These are phyloP conservation scores for Hansenula sp. DNA, from an alignment of 1,139 yeast genomes.

Conservation along the genomic window DNA sequence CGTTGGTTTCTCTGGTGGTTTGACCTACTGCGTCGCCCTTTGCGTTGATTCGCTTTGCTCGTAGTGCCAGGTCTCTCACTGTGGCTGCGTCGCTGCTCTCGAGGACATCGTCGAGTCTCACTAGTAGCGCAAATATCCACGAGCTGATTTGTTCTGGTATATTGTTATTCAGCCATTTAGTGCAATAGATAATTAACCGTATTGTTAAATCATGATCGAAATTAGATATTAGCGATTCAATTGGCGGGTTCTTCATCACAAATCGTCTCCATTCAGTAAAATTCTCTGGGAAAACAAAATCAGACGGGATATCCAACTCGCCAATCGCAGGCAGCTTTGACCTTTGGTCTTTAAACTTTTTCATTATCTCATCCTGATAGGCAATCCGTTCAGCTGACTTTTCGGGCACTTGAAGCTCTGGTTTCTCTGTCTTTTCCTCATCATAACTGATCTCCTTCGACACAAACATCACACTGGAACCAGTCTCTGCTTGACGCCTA, in stretches of 20 bases:
- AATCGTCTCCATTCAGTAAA: slow-evolving; percentile 22
- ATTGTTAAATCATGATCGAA: slow-evolving; percentile 17
- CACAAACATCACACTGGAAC: slow-evolving; percentile 18
- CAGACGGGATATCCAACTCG: slow-evolving; percentile 8
- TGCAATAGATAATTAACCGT: slow-evolving; percentile 15
- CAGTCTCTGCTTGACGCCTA: slow-evolving; percentile 16
- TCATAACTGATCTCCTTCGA: slow-evolving; percentile 10
- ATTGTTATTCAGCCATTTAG: slow-evolving; percentile 16
- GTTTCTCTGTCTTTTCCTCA: background rate
- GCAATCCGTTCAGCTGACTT: background rate
- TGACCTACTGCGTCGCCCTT: slow-evolving; percentile 2
- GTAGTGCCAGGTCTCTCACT: slow-evolving; percentile 15
- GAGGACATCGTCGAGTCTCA: slow-evolving; percentile 13
- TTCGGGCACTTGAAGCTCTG: background rate
- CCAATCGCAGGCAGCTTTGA: slow-evolving; percentile 10
- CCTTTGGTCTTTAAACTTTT: slow-evolving; percentile 9
- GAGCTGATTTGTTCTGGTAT: slow-evolving; percentile 10
- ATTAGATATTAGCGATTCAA: slow-evolving; percentile 12
- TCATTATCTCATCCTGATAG: slow-evolving; percentile 3
- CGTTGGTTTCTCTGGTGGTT: slow-evolving; percentile 5
- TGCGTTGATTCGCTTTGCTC: slow-evolving; percentile 10
- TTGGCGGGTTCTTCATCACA: slow-evolving; percentile 13
- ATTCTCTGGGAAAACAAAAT: slow-evolving; percentile 17
- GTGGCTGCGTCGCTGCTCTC: slow-evolving; percentile 14
- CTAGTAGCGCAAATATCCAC: slow-evolving; percentile 18